Conservation (phyloP, 2,329 filamentous ascomycete species). For the Colletotrichum sp. region DNA sequence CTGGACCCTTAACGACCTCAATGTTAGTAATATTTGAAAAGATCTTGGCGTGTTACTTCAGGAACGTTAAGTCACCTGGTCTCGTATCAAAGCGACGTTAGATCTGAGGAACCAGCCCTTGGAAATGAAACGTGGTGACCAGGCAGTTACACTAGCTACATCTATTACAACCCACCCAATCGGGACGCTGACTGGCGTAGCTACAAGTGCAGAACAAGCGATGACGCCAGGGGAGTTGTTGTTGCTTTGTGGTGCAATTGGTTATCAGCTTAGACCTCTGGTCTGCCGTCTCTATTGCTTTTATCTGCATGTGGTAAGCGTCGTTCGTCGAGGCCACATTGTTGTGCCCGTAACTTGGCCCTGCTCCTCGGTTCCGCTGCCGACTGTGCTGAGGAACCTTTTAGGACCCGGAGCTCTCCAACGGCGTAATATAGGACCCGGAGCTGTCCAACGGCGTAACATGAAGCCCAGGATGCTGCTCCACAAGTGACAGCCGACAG, state of each 20-base stretch:
- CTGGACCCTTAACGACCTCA: too few relatives aligned
- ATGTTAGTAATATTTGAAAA: fast-evolving
- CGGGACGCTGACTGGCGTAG: not conserved
- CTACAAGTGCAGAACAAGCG: not conserved
- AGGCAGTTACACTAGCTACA: not conserved
- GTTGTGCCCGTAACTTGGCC: too few relatives aligned
- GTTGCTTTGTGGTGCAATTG: not conserved
- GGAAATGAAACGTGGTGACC: not conserved
- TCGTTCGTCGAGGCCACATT: too few relatives aligned
- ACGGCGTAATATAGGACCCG: too few relatives aligned
- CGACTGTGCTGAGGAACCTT: fast-evolving
- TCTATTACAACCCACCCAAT: not conserved
- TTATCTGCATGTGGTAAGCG: not conserved
- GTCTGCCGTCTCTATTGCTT: not conserved
- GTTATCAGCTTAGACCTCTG: not conserved
- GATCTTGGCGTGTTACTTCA: not conserved
- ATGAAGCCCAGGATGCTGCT: not conserved
- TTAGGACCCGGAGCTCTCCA: too few relatives aligned
- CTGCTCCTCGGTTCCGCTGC: too few relatives aligned
- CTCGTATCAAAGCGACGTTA: not conserved
- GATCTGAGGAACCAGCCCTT: too few relatives aligned
- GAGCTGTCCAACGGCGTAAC: too few relatives aligned
- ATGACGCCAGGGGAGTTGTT: too few relatives aligned
- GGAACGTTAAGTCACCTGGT: not conserved
- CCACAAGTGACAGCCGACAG: not conserved